Evolutionary conservation across 352 stramenopile genomes (phyloP), one percentile per base, ranked within the genome.

Genomic region (Globisporangium spinosum): DNA sequence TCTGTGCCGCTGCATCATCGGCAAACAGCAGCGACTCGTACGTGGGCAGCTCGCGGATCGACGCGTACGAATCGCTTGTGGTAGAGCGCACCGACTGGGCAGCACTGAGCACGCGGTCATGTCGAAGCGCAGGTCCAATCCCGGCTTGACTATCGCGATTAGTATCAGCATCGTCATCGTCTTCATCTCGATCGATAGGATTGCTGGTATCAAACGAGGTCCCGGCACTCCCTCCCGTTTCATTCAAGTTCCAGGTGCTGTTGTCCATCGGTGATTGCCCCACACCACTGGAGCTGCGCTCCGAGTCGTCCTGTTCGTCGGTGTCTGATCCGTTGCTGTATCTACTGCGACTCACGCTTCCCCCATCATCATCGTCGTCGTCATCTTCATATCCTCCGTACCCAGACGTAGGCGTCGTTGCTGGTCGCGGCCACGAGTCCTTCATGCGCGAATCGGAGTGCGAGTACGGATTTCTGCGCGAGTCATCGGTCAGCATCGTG

Each of bases 41-140:
- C 27, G 47, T 61, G 6, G 23, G 15, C 17, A 69, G 43, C 25
- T 76, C 67, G 3, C 57, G 70, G 2, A 47, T 40, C 3, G 73
- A 79, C 12, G 74, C 71, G 53, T 80, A 80, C 62, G 74, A 80
- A n/a, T 79, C 73, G 23, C 62, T 64, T 6, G 22, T 35, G 0
- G 23, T 34, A 0, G 70, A 76, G 22, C 73, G 70, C 43, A 47
- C 38, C 5, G 68, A 79, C 23, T 56, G 40, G 22, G 29, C 6
- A 20, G 56, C 35, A 12, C 65, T 65, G 45, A 65, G 23, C 13
- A 23, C 20, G 13, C 58, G 65, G 12, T 62, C 9, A 2, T 29
- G 5, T 2, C 40, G 58, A 20, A 47, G 38, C 3, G 20, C 49
- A 9, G 25, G 35, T 7, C n/a, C 25, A 7, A 49, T 13, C 2